Evolutionary conservation across 345 rosid genomes (phyloP), one percentile per base, ranked within the genome.

Genomic region (Euphorbia peplus): DNA sequence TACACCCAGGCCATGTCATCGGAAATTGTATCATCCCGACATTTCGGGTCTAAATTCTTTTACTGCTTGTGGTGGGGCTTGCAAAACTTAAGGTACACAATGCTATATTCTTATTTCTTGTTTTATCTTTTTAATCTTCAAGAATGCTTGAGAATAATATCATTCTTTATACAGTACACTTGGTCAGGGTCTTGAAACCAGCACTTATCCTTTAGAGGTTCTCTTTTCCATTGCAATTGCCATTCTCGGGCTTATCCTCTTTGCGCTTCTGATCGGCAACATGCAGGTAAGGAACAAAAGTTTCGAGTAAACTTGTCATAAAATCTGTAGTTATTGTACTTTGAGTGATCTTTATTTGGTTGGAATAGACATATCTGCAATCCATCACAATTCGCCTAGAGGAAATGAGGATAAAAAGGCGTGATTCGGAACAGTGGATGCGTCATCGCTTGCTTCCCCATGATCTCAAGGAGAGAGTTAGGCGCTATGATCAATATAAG

Each of bases 51-150:
- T 19, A 90, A 87, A 73, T 90, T 90, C 76, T 84, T 81, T 60
- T 90, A 85, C 78, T 92, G 96, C 67, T 86, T 90, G 13, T 90
- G 98, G 98, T 92, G 96, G 96, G 98, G 98, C 30, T 80, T 92
- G 53, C 96, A 92, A 75, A 92, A 92, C 74, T 75, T 90, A 79
- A 92, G 97, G 97, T 91, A 72, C 16, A 21, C n/a, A n/a, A n/a
- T n/a, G n/a, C n/a, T n/a, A n/a, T n/a, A n/a, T n/a, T n/a, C n/a
- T n/a, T n/a, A n/a, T n/a, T n/a, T n/a, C n/a, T n/a, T n/a, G n/a
- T n/a, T 48, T 18, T 14, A 26, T 8, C 21, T 47, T 52, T 28
- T 47, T 47, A 0, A 7, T 62, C 39, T 37, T 39, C 16, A 29
- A 55, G 4, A 25, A 53, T 30, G 24, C 46, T 24, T 14, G 6